These are phyloP conservation scores for Tulasnella sp. DNA, from an alignment of 768 basidiomycete species.

Conservation along the genomic window DNA sequence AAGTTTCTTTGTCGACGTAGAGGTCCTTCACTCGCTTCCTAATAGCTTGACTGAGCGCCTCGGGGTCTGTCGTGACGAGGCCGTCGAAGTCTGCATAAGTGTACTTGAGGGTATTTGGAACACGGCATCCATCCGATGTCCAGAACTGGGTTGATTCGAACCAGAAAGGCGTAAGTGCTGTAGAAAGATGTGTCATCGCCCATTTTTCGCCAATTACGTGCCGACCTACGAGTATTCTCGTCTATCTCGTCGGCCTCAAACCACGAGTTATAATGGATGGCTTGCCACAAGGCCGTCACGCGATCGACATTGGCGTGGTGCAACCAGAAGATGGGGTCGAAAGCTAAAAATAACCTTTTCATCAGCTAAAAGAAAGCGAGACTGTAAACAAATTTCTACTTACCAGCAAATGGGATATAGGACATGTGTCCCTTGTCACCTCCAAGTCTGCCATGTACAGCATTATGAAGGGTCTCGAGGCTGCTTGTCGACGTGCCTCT, in stretches of 20 bases:
- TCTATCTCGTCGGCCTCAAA: no score
- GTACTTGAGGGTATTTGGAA: no score
- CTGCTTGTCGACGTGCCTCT: constrained; percentile 21
- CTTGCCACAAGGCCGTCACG: neutral
- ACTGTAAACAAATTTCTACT: neutral
- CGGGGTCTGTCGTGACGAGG: no score
- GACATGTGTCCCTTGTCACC: constrained; percentile 11
- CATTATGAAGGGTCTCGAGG: constrained; percentile 32
- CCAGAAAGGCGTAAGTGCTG: no score
- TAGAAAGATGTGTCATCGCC: no score
- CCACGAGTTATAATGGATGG: neutral
- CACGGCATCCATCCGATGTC: no score
- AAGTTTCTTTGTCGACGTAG: no score
- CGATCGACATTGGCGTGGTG: constrained; percentile 31
- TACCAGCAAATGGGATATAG: neutral
- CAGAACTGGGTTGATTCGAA: no score
- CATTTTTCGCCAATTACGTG: no score
- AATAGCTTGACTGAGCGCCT: no score
- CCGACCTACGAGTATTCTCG: neutral
- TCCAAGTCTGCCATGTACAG: constrained; percentile 3
- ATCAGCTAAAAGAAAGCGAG: neutral
- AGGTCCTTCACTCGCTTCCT: no score
- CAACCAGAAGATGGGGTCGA: constrained; percentile 32
- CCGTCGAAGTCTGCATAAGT: no score
- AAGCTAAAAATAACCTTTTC: neutral